Percentiles rank a stretch among this genome's conserved stretches.
phyloP scores from a whole-genome alignment of 1,284 basidiomycete genomes.

The Melampsora larici-populina region DNA sequence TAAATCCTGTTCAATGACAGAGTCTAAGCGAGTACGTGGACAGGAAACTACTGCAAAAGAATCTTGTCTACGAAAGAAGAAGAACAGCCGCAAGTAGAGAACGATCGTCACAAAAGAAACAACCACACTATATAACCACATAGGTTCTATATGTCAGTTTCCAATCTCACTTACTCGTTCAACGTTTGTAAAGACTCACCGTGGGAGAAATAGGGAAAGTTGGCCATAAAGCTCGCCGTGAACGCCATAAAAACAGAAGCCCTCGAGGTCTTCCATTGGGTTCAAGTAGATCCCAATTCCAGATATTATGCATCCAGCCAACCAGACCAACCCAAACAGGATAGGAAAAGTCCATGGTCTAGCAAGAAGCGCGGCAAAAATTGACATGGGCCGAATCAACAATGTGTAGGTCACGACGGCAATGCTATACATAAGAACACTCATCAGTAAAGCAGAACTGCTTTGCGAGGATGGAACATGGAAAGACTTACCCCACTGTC shows the following conservation, averaged over 20 bases:
- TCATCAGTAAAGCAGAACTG: not conserved
- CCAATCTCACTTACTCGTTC: not conserved
- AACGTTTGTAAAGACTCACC: not conserved
- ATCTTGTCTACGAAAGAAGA: not conserved
- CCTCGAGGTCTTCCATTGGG: conserved; percentile 4
- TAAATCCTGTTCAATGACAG: no score
- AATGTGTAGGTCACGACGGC: not conserved
- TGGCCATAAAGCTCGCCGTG: not conserved
- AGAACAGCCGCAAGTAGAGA: not conserved
- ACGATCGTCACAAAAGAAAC: not conserved
- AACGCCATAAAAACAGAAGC: conserved; percentile 1
- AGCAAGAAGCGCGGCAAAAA: not conserved
- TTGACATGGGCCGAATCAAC: not conserved
- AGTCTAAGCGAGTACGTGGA: no score
- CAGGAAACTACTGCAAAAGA: no score
- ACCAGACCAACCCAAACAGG: not conserved
- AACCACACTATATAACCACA: not conserved
- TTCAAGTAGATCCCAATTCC: not conserved
- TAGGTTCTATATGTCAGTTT: not conserved
- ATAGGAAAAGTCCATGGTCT: not conserved
- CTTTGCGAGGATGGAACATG: not conserved
- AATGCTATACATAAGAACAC: not conserved
- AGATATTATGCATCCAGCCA: not conserved
- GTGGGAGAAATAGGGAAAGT: conserved; percentile 3
- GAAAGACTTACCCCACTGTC: not conserved